Conservation (phyloP, 495 filamentous ascomycete genomes). For the Neurospora sp. region DNA sequence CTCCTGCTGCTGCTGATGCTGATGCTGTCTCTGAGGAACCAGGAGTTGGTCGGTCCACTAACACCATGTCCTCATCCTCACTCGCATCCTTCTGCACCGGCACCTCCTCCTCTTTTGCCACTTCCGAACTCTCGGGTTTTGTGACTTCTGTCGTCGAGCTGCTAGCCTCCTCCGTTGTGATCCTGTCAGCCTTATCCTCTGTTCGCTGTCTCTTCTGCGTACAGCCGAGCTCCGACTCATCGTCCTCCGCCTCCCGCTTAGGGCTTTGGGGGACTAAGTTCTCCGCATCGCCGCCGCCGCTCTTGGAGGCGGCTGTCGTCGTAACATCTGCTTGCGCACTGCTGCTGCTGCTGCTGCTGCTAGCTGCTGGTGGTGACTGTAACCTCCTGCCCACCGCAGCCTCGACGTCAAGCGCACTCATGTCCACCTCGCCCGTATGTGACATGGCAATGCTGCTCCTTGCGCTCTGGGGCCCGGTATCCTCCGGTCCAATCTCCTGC, state of each 20-base stretch:
- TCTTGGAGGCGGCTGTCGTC: neutral
- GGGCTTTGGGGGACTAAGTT: conserved; percentile 15
- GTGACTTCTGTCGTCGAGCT: neutral
- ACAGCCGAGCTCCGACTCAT: conserved; percentile 19
- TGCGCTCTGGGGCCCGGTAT: conserved; percentile 66
- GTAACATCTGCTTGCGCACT: neutral
- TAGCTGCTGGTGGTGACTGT: conserved; percentile 3
- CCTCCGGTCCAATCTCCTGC: conserved; percentile 71
- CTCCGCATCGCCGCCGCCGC: neutral
- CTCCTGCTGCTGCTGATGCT: neutral
- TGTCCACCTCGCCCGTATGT: conserved; percentile 20
- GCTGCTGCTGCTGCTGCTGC: neutral
- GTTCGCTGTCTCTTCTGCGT: conserved; percentile 27
- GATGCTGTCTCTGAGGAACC: neutral
- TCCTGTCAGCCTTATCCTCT: conserved; percentile 14
- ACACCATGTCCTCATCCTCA: neutral
- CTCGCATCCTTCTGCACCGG: neutral
- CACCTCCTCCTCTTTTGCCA: neutral
- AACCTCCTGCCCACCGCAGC: conserved; percentile 41
- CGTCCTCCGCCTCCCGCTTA: conserved; percentile 38
- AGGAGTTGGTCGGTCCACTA: neutral
- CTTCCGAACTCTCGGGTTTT: neutral
- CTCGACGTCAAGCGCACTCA: conserved; percentile 43
- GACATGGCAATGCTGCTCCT: conserved; percentile 15
- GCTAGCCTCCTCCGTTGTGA: neutral